These are phyloP conservation scores for Barnettozyma botsteinii DNA, from an alignment of 805 yeast species.

Conservation along the genomic window DNA sequence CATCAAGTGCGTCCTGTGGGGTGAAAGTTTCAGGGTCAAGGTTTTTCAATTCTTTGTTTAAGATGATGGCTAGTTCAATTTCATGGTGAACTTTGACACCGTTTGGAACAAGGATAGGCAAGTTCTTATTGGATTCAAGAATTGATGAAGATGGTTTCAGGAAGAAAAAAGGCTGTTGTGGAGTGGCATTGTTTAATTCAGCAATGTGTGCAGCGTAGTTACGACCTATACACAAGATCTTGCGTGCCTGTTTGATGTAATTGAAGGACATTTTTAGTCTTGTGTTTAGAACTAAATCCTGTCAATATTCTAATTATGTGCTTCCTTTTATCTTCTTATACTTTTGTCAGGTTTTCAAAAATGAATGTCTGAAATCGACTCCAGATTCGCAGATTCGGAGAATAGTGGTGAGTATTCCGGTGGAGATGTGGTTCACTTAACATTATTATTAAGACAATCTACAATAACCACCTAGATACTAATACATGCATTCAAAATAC, in stretches of 20 bases:
- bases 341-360: too few relatives aligned
- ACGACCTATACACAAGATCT: constrained; percentile 92
- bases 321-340: too few relatives aligned
- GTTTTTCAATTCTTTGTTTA: constrained; percentile 60
- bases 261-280: constrained; percentile 19
- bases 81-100: constrained; percentile 86
- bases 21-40: constrained; percentile 51
- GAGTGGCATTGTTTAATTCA: constrained; percentile 78
- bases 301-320: too few relatives aligned
- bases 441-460: too few relatives aligned
- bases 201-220: constrained; percentile 95
- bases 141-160: constrained; percentile 83
- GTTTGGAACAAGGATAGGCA: constrained; percentile 58
- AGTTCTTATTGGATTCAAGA: constrained; percentile 30
- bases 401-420: too few relatives aligned
- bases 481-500: too few relatives aligned
- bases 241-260: constrained; percentile 59
- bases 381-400: too few relatives aligned
- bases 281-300: too few relatives aligned
- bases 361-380: too few relatives aligned
- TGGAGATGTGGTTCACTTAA: too few relatives aligned
- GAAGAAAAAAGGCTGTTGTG: constrained; percentile 87
- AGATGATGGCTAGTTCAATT: constrained; percentile 79
- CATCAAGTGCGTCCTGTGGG: constrained; percentile 62
- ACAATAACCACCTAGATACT: too few relatives aligned